Evolutionary conservation across 371 early-diverging fungal genomes (phyloP), one percentile per base, ranked within the genome.

Genomic region (Nematocida sp.): DNA sequence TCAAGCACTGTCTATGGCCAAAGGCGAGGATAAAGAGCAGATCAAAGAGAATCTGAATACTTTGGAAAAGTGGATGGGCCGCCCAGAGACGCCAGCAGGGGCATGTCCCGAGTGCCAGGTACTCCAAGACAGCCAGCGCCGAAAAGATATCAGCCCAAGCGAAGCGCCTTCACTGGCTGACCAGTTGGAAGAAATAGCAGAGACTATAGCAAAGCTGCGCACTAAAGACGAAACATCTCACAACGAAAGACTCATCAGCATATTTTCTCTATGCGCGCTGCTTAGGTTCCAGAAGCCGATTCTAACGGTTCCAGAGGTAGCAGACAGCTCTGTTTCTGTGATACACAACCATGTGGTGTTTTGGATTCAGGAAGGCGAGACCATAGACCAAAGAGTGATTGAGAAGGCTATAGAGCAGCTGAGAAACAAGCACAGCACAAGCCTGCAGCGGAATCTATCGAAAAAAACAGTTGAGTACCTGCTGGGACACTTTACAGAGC

Each of bases 341-440:
- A 49, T 70, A 29, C 60, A 70, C 32, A 70, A 70, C 74, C 62
- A 70, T 43, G 51, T 70, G 7, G 25, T 70, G 5, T 70, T 48
- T 21, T 60, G 62, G 58, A n/a, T 13, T 2, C 21, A 29, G 38
- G 45, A 62, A 43, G n/a, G 11, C 34, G 5, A 45, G 37, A 8
- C 7, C 7, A 37, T 31, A 21, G 50, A 70, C 8, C 11, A 29
- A 27, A 36, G 32, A 7, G 48, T 38, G 37, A 21, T 70, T 32
- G 50, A 58, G 21, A 48, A 34, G 2, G 74, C 50, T 23, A 29
- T 60, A 3, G 19, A 56, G 0, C 19, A 21, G 8, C 56, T 45
- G 17, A 31, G 21, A 8, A 50, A 41, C 11, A 4, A 43, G 23
- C 46, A 57, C 32, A 17, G 37, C n/a, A 60, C 60, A 17, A n/a